Base-by-base conservation (phyloP, 768 basidiomycete genomes). In the Terana coerulea region DNA sequence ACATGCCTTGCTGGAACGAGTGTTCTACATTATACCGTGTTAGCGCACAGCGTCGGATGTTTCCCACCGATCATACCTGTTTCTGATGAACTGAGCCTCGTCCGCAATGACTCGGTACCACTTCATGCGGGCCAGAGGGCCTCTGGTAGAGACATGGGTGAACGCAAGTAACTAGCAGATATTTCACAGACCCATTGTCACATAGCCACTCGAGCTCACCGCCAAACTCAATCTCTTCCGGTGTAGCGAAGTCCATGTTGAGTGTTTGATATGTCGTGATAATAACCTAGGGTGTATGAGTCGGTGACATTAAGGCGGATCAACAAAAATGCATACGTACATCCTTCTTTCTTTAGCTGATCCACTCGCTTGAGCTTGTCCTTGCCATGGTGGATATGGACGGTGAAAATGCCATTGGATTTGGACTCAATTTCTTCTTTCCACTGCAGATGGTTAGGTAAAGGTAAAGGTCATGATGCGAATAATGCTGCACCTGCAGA, bases 241-340 rank as follows among this genome's bases (percentile, higher is more conserved):
- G 82, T 19, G 80, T 72, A 19, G 60, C 52, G 54, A 84, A 83
- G 61, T 91, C 84, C 31, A 67, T 64, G 47, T 72, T 75, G n/a
- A 90, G 68, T 0, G 85, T 88, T 50, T 84, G 83, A 58, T 90
- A 91, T 1, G 88, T 87, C 1, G 89, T 91, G 46, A 92, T 74
- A 21, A 92, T 72, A 30, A 89, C 75, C 78, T 91, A 42, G 11
- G 36, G 24, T 14, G 44, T 14, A 57, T 22, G 49, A 36, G 30
- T 26, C 15, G 35, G 47, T 15, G 19, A 40, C 35, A 49, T 5
- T 46, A 34, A 29, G 3, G n/a, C 19, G 12, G 49, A 10, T 40
- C 40, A 37, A 33, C 15, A 28, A 15, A 34, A 26, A 49, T 12
- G 24, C n/a, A n/a, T n/a, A 51, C 55, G 14, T 36, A 60, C 60